phyloP scores from a whole-genome alignment of 2,329 filamentous ascomycete genomes.

The Venturia effusa region DNA sequence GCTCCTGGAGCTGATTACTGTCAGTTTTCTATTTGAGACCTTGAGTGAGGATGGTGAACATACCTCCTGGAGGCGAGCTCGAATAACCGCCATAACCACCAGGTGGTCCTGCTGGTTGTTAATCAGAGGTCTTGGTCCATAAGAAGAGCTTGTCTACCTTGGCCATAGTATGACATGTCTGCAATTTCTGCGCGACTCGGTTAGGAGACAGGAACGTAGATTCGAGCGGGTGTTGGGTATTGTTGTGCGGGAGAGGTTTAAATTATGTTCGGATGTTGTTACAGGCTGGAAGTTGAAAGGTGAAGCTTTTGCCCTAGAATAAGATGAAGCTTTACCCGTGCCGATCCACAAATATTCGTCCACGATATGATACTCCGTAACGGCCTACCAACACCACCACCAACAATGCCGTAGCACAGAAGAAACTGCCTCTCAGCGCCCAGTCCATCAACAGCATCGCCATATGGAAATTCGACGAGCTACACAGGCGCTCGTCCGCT shows the following conservation, averaged over 20 bases:
- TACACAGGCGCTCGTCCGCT: conserved; percentile 21
- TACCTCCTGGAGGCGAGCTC: conserved; percentile 2
- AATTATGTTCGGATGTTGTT: background rate
- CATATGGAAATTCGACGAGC: conserved; percentile 22
- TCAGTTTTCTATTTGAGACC: background rate
- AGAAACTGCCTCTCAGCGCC: background rate
- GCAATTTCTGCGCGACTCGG: background rate
- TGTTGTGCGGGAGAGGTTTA: background rate
- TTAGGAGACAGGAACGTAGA: background rate
- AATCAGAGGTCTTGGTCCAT: background rate
- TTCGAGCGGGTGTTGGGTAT: background rate
- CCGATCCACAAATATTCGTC: background rate
- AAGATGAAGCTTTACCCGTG: background rate
- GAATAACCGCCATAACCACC: conserved; percentile 3
- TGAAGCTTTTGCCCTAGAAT: background rate
- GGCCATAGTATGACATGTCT: background rate
- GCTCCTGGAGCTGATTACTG: conserved; percentile 58
- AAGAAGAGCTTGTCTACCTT: background rate
- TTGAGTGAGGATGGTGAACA: background rate
- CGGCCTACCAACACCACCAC: background rate
- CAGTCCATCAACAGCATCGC: background rate
- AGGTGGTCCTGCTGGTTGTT: background rate
- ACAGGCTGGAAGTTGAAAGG: background rate
- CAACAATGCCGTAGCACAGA: background rate
- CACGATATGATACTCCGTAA: background rate